phyloP scores from a whole-genome alignment of 352 stramenopile genomes.

The Phytophthora syringae region DNA sequence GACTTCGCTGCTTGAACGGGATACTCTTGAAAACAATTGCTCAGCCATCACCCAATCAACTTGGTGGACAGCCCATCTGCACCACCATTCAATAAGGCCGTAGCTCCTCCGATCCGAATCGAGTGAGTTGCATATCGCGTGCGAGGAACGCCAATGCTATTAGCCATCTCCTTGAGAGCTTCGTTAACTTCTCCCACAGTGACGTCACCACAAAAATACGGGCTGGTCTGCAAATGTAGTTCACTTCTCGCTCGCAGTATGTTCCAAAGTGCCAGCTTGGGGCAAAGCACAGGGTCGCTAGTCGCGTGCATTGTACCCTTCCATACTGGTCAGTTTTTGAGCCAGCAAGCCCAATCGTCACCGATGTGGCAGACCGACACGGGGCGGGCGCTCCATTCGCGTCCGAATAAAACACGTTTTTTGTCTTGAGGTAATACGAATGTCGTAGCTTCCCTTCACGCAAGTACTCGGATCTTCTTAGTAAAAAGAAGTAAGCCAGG shows the following conservation, averaged over 20 bases:
- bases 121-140: background rate
- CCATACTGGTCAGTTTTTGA: conserved; percentile 7
- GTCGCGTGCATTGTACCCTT: background rate
- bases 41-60: background rate
- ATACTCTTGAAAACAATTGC: background rate
- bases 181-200: background rate
- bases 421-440: no score
- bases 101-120: background rate
- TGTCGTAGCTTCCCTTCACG: no score
- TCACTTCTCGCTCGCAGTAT: background rate
- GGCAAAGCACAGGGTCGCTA: background rate
- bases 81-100: background rate
- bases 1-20: background rate
- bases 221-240: background rate
- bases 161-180: background rate
- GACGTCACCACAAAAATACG: background rate
- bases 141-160: background rate
- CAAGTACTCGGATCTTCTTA: no score
- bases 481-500: no score
- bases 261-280: background rate
- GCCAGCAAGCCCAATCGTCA: background rate
- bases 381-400: no score
- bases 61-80: conserved; percentile 1
- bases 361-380: background rate
- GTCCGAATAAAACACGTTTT: no score